These are phyloP conservation scores for Yarrowia phangngaensis DNA, from an alignment of 805 yeast species.

Conservation along the genomic window DNA sequence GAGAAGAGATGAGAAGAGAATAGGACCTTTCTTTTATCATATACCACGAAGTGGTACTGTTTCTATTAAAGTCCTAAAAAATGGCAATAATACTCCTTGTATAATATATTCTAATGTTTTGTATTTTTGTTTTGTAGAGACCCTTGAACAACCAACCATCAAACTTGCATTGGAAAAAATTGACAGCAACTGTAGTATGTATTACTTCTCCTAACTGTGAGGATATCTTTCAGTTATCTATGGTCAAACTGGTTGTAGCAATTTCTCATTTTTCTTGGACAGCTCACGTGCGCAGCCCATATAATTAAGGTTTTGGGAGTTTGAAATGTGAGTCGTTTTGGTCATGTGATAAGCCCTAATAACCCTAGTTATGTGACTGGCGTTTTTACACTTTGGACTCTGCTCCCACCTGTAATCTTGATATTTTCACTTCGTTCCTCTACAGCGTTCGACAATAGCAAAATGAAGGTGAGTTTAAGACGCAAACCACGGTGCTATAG, in stretches of 20 bases:
- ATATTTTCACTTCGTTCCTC: conserved; percentile 26
- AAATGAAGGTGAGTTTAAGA: conserved; percentile 25
- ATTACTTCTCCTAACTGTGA: too few relatives aligned
- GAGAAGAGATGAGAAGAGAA: too few relatives aligned
- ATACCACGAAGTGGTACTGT: too few relatives aligned
- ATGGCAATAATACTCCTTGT: conserved; percentile 25
- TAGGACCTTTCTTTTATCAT: too few relatives aligned
- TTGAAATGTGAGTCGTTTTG: neutral
- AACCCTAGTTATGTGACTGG: conserved; percentile 23
- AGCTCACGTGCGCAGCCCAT: neutral
- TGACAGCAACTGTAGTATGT: too few relatives aligned
- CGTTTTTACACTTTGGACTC: conserved; percentile 25
- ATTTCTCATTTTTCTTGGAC: too few relatives aligned
- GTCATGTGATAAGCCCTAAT: conserved; percentile 18
- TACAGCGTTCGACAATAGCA: conserved; percentile 26
- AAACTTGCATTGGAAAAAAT: too few relatives aligned
- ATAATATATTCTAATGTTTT: conserved; percentile 9
- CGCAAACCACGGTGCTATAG: neutral
- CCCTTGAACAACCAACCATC: too few relatives aligned
- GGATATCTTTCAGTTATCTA: too few relatives aligned
- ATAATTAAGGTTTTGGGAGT: conserved; percentile 2
- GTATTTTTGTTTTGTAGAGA: neutral
- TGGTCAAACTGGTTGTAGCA: too few relatives aligned
- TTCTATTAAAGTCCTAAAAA: too few relatives aligned
- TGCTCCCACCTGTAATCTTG: conserved; percentile 27